Evolutionary conservation across 305 asterid species (phyloP), one percentile per base, ranked within the genome.

Genomic region (Euphrasia arctica): DNA sequence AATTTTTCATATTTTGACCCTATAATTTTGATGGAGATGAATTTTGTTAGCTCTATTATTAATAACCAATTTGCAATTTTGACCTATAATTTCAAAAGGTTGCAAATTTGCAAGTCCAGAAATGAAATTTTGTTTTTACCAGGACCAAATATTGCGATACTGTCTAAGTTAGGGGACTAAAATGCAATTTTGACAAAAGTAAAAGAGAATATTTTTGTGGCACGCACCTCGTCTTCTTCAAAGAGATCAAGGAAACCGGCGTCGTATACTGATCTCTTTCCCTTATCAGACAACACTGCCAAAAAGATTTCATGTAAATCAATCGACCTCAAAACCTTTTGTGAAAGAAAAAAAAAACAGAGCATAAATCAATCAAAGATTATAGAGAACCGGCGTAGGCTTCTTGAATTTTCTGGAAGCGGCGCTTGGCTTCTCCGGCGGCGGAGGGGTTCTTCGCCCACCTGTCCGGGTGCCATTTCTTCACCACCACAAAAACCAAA

Each of bases 381-480:
- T 3, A 9, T 29, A 25, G 4, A 7, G 31, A 25, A 90, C 97
- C 96, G 69, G 96, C 78, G 59, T 90, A 88, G 0, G 96, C 97
- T 72, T 88, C 91, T 58, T 90, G 97, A 52, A 85, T 81, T 58
- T 79, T 85, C 88, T 90, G 97, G 72, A 90, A 90, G 0, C 84
- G 87, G 65, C 82, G 78, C 1, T 90, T 86, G 28, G 96, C 95
- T 64, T 88, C 96, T 57, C 89, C 96, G 43, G 88, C 87, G 63
- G 75, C 89, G 63, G 88, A 51, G 25, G 90, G 92, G 55, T 85
- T 84, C 74, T 73, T 85, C 60, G 85, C 74, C 78, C 89, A 90
- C 83, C 89, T 72, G 57, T 90, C 97, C 29, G 97, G 97, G 69
- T 90, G 97, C 97, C 97, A 90, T 75, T 78, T 83, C 97, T 87